Evolutionary conservation across 225 moss, liverwort and hornwort species (phyloP), one percentile per base, ranked within the genome.

Genomic region (Marchantia polymorpha): DNA sequence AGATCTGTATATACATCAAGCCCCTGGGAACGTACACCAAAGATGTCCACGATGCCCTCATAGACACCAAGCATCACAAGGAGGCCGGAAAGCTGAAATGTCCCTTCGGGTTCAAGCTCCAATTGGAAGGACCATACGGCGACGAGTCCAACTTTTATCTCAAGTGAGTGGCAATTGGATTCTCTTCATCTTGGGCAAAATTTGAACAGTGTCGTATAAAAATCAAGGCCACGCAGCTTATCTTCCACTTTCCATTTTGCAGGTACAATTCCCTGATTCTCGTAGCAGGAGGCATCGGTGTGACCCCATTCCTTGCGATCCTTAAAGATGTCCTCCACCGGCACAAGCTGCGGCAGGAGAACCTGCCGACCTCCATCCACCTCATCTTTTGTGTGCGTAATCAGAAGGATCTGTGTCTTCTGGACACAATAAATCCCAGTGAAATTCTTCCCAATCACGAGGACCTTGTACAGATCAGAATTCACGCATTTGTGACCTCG

Each of bases 281-380:
- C 12, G 83, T 95, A 17, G 92, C 91, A 0, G 92, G 94, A 12
- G 94, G 94, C 0, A 86, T 92, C 1, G 92, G 92, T 29, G 84
- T 94, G 63, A 94, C 94, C 10, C 94, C 91, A 54, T 90, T 90
- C 80, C 20, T 92, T 0, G 90, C 94, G 0, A 81, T 94, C 12
- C 11, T 92, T 4, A 81, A 76, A 0, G 94, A 92, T 55, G 76
- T 92, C 17, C 72, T 94, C 6, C 82, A 89, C 66, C 86, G 91
- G 0, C 77, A 91, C 73, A 82, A 80, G 16, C 78, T 83, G 5
- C 69, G 74, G 10, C 69, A 82, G 52, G 48, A 74, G 7, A 69
- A 77, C 8, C 84, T 94, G 12, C 94, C 94, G 0, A 79, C 67
- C 7, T 69, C 81, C 19, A 82, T 94, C 3, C 75, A 90, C 16